Percentiles rank a stretch among this genome's conserved stretches.
These are phyloP conservation scores for Colletotrichum caudatum DNA, from an alignment of 2,329 filamentous ascomycete species.

Conservation along the genomic window DNA sequence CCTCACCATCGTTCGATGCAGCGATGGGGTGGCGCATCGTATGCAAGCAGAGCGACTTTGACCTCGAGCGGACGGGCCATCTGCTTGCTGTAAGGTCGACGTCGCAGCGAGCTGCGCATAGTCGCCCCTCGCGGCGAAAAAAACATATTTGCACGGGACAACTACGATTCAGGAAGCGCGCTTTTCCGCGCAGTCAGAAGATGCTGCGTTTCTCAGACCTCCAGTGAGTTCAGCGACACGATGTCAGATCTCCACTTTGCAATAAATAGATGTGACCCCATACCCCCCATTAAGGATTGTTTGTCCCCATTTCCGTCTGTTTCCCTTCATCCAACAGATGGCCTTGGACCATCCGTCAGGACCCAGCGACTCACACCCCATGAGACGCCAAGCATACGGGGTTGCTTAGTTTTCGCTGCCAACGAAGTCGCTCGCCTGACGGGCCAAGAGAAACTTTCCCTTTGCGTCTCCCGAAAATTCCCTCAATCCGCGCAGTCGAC, in stretches of 20 bases:
- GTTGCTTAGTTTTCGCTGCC: constrained; percentile 8
- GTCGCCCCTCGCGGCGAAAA: neutral
- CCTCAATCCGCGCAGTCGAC: constrained; percentile 18
- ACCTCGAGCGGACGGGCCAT: neutral
- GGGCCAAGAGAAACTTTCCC: neutral
- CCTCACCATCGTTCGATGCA: neutral
- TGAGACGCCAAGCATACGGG: constrained; percentile 33
- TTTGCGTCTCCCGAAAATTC: constrained; percentile 4
- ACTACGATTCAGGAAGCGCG: neutral
- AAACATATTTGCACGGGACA: neutral
- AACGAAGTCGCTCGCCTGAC: neutral
- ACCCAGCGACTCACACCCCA: constrained; percentile 21
- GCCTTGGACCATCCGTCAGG: constrained; percentile 5
- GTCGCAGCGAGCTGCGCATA: neutral
- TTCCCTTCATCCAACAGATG: neutral
- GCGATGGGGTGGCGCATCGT: neutral
- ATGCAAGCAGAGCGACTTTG: neutral
- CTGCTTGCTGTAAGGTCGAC: neutral
- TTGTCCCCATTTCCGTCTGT: constrained; percentile 19
- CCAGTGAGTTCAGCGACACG: constrained; percentile 1
- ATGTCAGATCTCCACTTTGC: constrained; percentile 17
- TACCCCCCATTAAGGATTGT: constrained; percentile 5
- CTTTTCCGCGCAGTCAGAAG: neutral
- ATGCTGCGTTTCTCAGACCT: neutral
- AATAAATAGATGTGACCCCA: constrained; percentile 25